phyloP scores from a whole-genome alignment of 176 grass and related monocot genomes.

The Bromus sterilis region DNA sequence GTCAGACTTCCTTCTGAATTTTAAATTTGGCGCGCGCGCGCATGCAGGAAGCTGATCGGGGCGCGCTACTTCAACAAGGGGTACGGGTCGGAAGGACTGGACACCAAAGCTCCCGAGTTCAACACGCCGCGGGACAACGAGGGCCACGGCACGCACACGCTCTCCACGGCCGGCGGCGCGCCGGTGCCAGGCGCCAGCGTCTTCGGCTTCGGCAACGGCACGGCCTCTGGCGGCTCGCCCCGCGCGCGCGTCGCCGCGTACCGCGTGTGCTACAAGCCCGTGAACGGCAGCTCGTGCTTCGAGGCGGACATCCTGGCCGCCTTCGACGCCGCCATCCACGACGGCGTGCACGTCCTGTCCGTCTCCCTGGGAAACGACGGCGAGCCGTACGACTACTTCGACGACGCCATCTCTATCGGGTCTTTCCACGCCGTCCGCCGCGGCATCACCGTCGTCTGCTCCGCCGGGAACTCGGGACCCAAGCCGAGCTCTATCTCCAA shows the following conservation, averaged over 20 bases:
- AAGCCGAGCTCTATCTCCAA: conserved; percentile 34
- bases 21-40: not conserved
- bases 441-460: conserved; percentile 57
- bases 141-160: conserved; percentile 76
- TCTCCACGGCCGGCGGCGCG: conserved; percentile 55
- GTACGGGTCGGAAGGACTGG: conserved; percentile 19
- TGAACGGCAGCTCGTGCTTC: conserved; percentile 52
- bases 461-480: conserved; percentile 67
- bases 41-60: conserved; percentile 71
- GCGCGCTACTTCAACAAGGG: conserved; percentile 83
- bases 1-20: not conserved
- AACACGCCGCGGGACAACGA: conserved; percentile 54
- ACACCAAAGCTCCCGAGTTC: conserved; percentile 1
- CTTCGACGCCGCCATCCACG: conserved; percentile 65
- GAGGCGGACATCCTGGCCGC: conserved; percentile 72
- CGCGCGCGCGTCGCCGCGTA: conserved; percentile 49
- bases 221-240: conserved; percentile 49
- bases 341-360: conserved; percentile 62
- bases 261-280: conserved; percentile 55
- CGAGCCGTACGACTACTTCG: not conserved
- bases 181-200: conserved; percentile 30
- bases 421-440: conserved; percentile 67
- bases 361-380: conserved; percentile 45
- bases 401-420: conserved; percentile 49
- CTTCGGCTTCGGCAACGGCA: conserved; percentile 58